Evolutionary conservation across 2,329 filamentous ascomycete species (phyloP), one percentile per base, ranked within the genome.

Genomic region (Drechslerella dactyloides): DNA sequence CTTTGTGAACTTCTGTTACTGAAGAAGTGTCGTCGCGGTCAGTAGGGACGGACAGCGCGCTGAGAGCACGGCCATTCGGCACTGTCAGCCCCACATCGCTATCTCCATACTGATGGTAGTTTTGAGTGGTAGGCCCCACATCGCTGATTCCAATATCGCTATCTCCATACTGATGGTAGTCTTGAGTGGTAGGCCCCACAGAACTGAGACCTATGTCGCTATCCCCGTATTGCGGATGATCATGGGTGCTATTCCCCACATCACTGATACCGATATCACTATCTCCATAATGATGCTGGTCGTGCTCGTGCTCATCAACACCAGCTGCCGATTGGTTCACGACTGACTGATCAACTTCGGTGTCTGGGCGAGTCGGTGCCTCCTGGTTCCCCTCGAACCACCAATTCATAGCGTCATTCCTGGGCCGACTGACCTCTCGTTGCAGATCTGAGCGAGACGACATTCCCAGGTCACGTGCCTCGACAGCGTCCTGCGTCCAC

Each of bases 351-450:
- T 23, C 62, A 37, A 73, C 56, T 37, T 73, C 69, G 15, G 69
- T 62, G 21, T 61, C 62, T 19, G 69, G 52, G 2, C 54, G 58
- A 2, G 52, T 55, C 30, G 44, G 51, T 4, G 69, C 24, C 8
- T 56, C 46, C 24, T 52, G 56, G 37, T 63, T 61, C 35, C 62
- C 60, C 35, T 73, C 69, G 44, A 73, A 66, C 69, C 69, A 73
- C 69, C 69, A 73, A 48, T 72, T 72, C 68, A 72, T 72, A 5
- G 68, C 68, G 23, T 72, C 68, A 7, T 55, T 46, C 33, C 68
- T 60, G 21, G 68, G 68, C 13, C 46, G 37, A 13, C 50, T 17
- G 33, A 48, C 48, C 4, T 65, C 62, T n/a, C n/a, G n/a, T n/a
- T 59, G 53, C 11, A 72, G 27, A 10, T 72, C 68, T 6, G 68